These are phyloP conservation scores for Leishmania tarentolae DNA, from an alignment of 208 protist species.

Conservation along the genomic window DNA sequence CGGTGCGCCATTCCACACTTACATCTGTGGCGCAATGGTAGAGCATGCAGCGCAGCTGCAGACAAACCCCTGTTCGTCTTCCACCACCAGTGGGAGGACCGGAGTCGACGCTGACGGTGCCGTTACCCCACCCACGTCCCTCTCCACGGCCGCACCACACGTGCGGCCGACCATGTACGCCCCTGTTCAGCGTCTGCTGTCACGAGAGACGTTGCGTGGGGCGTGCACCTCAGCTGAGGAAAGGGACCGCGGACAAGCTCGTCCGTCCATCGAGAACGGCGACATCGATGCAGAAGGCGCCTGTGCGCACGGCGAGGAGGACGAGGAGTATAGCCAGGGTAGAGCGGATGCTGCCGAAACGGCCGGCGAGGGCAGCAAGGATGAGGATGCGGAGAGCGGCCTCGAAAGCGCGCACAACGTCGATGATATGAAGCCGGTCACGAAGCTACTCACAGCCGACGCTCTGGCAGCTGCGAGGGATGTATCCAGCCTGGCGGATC, in stretches of 20 bases:
- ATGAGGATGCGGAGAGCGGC: not conserved
- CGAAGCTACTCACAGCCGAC: conserved; percentile 1
- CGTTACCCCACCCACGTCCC: conserved; percentile 5
- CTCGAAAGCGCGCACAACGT: not conserved
- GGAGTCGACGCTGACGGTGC: not conserved
- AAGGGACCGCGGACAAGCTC: not conserved
- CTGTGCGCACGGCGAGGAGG: not conserved
- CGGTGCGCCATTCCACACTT: conserved; percentile 23
- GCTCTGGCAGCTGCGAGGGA: not conserved
- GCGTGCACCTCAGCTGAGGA: not conserved
- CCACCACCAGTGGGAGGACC: not conserved
- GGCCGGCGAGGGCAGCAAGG: not conserved
- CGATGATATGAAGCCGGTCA: not conserved
- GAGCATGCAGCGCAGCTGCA: conserved; percentile 33
- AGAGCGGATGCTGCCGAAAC: not conserved
- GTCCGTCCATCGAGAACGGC: not conserved
- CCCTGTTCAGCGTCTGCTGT: conserved; percentile 25
- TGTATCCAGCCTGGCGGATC: not conserved
- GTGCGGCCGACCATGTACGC: conserved; percentile 19
- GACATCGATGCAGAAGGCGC: not conserved
- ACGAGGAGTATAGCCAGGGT: not conserved
- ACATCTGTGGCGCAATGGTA: conserved; percentile 30
- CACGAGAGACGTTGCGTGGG: conserved; percentile 5
- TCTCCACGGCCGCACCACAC: conserved; percentile 13
- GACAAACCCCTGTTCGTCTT: conserved; percentile 6